Evolutionary conservation across 2,329 filamentous ascomycete genomes (phyloP), one percentile per base, ranked within the genome.

Genomic region (Calonectria crousiana): DNA sequence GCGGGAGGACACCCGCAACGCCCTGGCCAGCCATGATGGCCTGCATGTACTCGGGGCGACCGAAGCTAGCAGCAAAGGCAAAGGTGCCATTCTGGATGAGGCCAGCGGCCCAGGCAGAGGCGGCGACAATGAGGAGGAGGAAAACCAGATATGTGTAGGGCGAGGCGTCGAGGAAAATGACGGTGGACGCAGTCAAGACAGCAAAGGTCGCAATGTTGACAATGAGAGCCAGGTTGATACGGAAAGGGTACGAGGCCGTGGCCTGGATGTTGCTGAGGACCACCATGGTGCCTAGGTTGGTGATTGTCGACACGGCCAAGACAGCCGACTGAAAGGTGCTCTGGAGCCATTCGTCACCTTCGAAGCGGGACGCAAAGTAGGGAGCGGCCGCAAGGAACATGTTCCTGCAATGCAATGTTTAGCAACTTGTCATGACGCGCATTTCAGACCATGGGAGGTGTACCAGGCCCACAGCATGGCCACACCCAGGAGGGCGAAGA

Each of bases 381-480:
- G 96, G 95, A 2, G 95, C 95, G 11, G 96, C 95, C 58, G 97
- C 96, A 79, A 98, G 91, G 84, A 98, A 98, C 96, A 98, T 98
- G 87, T 98, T 98, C 95, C 95, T 96, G 78, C 53, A 70, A 62
- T 41, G 56, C 51, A 16, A 66, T 18, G 23, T 66, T 65, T 67
- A 67, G 32, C 32, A 52, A 23, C 32, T 64, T 28, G 20, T 26
- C 26, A 36, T 23, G 10, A 47, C 20, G n/a, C 10, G 52, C 11
- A 38, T 32, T 47, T 11, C 64, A 30, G 2, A 34, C 32, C 26
- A 47, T 13, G 44, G 44, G 44, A 41, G 41, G 70, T 91, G 79
- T 90, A 97, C 96, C 96, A 98, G 70, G 96, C 95, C 96, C 96
- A 98, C 56, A 98, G 89, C 97, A 98, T 98, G 67, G 96, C 95